These are phyloP conservation scores for Exophiala sp. DNA, from an alignment of 2,329 filamentous ascomycete species.

Conservation along the genomic window DNA sequence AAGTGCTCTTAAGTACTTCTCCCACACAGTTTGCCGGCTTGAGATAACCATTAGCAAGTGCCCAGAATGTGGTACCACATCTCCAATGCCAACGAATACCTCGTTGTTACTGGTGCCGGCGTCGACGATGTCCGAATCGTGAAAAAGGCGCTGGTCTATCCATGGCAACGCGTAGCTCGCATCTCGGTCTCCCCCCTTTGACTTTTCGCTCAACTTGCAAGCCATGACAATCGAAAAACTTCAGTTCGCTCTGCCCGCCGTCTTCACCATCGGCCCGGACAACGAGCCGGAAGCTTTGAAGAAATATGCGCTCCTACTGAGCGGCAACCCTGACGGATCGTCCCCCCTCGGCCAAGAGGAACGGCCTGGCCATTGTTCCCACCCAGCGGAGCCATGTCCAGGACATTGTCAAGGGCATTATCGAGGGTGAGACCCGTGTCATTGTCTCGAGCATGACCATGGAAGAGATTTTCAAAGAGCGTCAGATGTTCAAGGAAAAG, in stretches of 20 bases:
- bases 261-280: conserved; percentile 79
- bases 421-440: conserved; percentile 78
- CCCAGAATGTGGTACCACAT: conserved; percentile 54
- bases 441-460: conserved; percentile 86
- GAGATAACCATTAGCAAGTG: neutral
- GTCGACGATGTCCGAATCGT: conserved; percentile 68
- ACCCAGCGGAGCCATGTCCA: conserved; percentile 62
- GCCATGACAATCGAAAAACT: conserved; percentile 88
- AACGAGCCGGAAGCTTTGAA: conserved; percentile 63
- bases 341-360: conserved; percentile 31
- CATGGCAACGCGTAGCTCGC: conserved; percentile 55
- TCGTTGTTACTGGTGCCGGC: conserved; percentile 76
- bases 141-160: conserved; percentile 68
- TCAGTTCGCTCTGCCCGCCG: conserved; percentile 72
- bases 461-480: conserved; percentile 78
- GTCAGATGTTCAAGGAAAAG: conserved; percentile 69
- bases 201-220: conserved; percentile 75
- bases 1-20: too few relatives aligned
- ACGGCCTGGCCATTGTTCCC: conserved; percentile 37
- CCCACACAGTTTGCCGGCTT: neutral
- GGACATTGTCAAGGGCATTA: conserved; percentile 83
- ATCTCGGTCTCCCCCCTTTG: conserved; percentile 51
- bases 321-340: conserved; percentile 52
- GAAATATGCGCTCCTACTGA: conserved; percentile 77
- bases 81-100: conserved; percentile 72